These are phyloP conservation scores for Crithidia thermophila DNA, from an alignment of 208 protist species.

Conservation along the genomic window DNA sequence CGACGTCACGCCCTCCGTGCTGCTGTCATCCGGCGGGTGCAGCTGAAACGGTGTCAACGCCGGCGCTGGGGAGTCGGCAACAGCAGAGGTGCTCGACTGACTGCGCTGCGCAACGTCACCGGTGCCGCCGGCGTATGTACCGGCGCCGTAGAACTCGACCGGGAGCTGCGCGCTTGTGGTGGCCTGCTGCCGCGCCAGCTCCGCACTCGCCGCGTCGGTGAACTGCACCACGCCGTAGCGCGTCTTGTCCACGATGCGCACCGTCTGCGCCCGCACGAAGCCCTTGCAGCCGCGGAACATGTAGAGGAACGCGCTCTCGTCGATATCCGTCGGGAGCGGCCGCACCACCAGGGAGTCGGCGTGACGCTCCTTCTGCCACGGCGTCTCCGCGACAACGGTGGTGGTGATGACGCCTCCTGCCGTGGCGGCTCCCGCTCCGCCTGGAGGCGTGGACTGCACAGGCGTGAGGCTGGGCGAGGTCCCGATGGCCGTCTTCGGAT, in stretches of 20 bases:
- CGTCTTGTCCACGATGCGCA: slow-evolving; percentile 20
- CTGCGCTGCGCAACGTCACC: no score
- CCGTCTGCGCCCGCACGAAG: slow-evolving; percentile 33
- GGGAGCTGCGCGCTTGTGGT: not conserved
- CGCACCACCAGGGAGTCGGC: slow-evolving; percentile 19
- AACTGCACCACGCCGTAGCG: slow-evolving; percentile 42
- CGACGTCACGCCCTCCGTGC: no score
- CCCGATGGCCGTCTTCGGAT: not conserved
- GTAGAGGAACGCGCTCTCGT: slow-evolving; percentile 32
- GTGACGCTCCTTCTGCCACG: slow-evolving; percentile 19
- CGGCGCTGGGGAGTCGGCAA: no score
- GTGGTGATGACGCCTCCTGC: not conserved
- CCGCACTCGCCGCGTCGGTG: slow-evolving; percentile 7
- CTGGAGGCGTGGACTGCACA: not conserved
- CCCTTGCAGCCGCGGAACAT: slow-evolving; percentile 34
- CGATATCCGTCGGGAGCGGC: slow-evolving; percentile 25
- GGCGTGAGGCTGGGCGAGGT: not conserved
- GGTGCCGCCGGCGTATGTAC: not conserved
- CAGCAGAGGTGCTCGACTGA: no score
- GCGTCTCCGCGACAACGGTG: slow-evolving; percentile 20
- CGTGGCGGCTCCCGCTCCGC: not conserved
- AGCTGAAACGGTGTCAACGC: no score
- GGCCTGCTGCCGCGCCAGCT: slow-evolving; percentile 24
- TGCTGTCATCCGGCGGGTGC: no score
- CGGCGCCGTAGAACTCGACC: slow-evolving; percentile 16